These are phyloP conservation scores for Mangifera indica DNA, from an alignment of 345 rosid genomes.

Conservation along the genomic window DNA sequence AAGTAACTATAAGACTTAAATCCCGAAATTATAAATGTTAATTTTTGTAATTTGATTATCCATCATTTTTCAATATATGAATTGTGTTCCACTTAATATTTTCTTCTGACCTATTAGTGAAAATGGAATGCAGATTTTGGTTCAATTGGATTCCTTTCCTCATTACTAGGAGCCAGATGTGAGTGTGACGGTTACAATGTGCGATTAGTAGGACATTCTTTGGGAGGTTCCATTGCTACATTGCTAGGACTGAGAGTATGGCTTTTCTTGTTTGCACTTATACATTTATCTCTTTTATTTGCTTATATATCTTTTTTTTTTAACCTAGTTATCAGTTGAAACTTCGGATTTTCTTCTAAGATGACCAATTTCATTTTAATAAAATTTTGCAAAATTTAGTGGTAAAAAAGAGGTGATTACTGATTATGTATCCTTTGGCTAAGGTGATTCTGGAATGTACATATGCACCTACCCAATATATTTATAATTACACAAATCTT, in stretches of 20 bases:
- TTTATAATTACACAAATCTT: no score
- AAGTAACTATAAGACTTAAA: background rate
- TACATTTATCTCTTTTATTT: constrained; percentile 14
- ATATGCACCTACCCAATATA: no score
- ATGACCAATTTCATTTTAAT: background rate
- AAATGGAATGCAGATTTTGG: constrained; percentile 36
- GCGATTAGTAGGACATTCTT: constrained; percentile 80
- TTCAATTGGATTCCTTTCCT: constrained; percentile 61
- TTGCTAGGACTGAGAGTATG: constrained; percentile 82
- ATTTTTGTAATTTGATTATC: background rate
- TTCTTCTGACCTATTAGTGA: constrained; percentile 6
- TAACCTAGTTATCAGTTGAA: constrained; percentile 4
- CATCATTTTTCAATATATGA: background rate
- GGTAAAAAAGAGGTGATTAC: background rate
- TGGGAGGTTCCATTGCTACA: constrained; percentile 91
- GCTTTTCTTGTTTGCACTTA: constrained; percentile 12
- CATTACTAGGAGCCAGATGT: constrained; percentile 74
- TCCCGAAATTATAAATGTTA: no score
- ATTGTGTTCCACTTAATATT: background rate
- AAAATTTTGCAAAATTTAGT: no score
- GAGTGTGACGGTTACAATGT: constrained; percentile 87
- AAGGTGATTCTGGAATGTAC: background rate
- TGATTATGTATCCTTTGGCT: background rate
- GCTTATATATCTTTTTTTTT: background rate
- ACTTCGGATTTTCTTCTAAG: background rate